Evolutionary conservation across 2,329 filamentous ascomycete species (phyloP).

Genomic region (Lecanosticta acicola): DNA sequence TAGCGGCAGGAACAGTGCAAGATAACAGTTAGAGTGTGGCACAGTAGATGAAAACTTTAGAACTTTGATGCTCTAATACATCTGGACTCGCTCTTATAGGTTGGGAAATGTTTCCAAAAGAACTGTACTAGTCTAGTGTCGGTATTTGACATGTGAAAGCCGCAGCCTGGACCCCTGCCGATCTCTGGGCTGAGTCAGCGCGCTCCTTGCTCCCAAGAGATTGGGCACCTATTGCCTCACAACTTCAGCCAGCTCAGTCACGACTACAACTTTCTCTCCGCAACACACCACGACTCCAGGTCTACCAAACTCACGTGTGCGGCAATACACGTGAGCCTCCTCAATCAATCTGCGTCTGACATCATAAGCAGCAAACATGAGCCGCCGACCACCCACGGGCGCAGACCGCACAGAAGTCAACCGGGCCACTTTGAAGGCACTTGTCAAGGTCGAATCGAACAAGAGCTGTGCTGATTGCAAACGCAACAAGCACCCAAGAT

Average conservation of each 20-base stretch:
- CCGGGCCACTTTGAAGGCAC: conserved; percentile 84
- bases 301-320: too few species aligned
- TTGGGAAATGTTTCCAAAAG: too few species aligned
- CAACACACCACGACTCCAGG: not conserved
- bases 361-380: conserved; percentile 66
- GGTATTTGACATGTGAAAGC: not conserved
- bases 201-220: too few species aligned
- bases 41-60: too few species aligned
- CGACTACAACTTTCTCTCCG: not conserved
- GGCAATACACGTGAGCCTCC: too few species aligned
- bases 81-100: too few species aligned
- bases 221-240: not conserved
- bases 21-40: not conserved
- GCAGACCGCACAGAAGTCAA: conserved; percentile 90
- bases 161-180: not conserved
- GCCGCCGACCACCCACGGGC: conserved; percentile 67
- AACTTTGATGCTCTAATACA: too few species aligned
- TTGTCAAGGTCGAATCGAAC: conserved; percentile 90
- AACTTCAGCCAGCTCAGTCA: not conserved
- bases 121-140: not conserved
- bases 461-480: conserved; percentile 99
- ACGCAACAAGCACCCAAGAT: conserved; percentile 97
- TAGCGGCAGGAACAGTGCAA: conserved; percentile 62
- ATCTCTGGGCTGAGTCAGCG: not conserved
- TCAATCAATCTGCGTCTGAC: too few species aligned